Evolutionary conservation across 495 filamentous ascomycete species (phyloP).

Genomic region (Penicillium antarcticum): DNA sequence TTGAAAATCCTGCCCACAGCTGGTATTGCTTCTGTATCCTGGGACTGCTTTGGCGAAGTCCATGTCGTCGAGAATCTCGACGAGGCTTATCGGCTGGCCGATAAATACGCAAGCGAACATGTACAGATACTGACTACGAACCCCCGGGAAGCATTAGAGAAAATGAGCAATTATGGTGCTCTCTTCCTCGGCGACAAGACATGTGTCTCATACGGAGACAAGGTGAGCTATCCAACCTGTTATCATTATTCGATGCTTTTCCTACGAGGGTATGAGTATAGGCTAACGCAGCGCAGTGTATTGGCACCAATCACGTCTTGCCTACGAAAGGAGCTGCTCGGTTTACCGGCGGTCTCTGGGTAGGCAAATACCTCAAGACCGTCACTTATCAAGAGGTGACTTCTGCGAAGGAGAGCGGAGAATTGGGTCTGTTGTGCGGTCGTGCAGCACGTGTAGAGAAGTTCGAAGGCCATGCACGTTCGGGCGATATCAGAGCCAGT

Average conservation of each 20-base stretch:
- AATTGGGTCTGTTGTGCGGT: slow-evolving; percentile 49
- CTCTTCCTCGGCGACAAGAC: slow-evolving; percentile 53
- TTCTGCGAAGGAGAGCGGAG: slow-evolving; percentile 39
- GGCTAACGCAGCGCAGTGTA: slow-evolving; percentile 20
- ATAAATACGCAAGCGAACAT: slow-evolving; percentile 51
- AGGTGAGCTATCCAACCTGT: slow-evolving; percentile 3
- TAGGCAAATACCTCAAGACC: slow-evolving; percentile 50
- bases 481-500: too few relatives aligned
- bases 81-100: slow-evolving; percentile 48
- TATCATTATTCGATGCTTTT: too few relatives aligned
- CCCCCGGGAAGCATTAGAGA: slow-evolving; percentile 45
- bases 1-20: slow-evolving; percentile 41
- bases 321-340: slow-evolving; percentile 46
- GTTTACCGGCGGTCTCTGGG: slow-evolving; percentile 52
- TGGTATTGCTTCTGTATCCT: slow-evolving; percentile 39
- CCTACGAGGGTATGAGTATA: too few relatives aligned
- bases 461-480: slow-evolving; percentile 19
- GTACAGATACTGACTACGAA: slow-evolving; percentile 50
- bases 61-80: slow-evolving; percentile 39
- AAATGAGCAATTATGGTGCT: slow-evolving; percentile 51
- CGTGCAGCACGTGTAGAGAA: slow-evolving; percentile 49
- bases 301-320: slow-evolving; percentile 54
- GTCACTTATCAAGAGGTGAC: slow-evolving; percentile 53
- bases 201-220: slow-evolving; percentile 52
- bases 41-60: slow-evolving; percentile 49